Base-by-base conservation (phyloP, 768 basidiomycete genomes). In the Lyophyllum shimeji region DNA sequence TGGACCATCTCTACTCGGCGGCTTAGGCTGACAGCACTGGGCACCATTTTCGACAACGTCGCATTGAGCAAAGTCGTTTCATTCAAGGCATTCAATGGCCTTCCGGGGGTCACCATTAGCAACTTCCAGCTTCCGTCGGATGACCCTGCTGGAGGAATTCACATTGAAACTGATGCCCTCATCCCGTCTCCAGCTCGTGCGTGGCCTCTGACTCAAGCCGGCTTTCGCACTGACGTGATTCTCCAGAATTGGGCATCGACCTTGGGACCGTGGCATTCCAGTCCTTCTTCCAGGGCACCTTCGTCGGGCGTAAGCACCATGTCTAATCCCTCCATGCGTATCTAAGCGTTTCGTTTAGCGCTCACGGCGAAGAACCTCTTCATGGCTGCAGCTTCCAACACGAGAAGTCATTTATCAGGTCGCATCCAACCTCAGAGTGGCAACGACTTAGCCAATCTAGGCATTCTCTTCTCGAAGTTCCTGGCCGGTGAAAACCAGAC, bases 61-160 rank as follows among this genome's bases (percentile, higher is more conserved):
- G 71, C 76, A 0, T 74, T 90, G 33, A 78, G 74, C 46, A 90
- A 90, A 69, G 72, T 76, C 1, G 65, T 89, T 37, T 69, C 81
- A 3, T 79, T 89, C 73, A 85, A 82, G 63, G 89, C 87, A 4
- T 90, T 90, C 68, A 84, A 90, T 56, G 79, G 79, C 27, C 72
- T 90, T 7, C 85, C 85, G 7, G 87, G 87, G 6, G 84, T 89
- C 42, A 83, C 81, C 6, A 87, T 90, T 65, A 82, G 76, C 58
- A 85, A 88, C 70, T 89, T 89, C 74, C 72, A 84, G 64, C 74
- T 89, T 53, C 87, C 87, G 0, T 79, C 79, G 3, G 86, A 89
- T 59, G 82, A 86, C 61, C 77, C 84, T 42, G 80, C 79, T 33
- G 87, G 87, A 52, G 87, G 87, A 25, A 89, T 89, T 56, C 81